Conservation (phyloP, 768 basidiomycete genomes). For the Clitopilus hobsonii region DNA sequence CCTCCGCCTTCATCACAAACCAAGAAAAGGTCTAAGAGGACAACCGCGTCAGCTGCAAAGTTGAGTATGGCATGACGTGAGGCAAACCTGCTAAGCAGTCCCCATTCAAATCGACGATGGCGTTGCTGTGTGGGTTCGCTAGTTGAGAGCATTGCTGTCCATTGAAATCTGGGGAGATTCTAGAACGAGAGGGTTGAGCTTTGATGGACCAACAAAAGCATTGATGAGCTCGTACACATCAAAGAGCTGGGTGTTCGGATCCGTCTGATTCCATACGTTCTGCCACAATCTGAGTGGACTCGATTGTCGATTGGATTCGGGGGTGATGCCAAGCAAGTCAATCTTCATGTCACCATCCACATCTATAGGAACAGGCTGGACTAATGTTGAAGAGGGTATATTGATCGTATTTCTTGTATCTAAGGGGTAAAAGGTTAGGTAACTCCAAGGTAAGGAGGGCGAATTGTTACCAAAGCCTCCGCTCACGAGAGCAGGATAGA, state of each 20-base stretch:
- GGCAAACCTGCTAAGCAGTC: conserved; percentile 84
- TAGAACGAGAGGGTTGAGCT: conserved; percentile 18
- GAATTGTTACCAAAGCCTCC: conserved; percentile 61
- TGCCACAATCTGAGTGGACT: conserved; percentile 66
- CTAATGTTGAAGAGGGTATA: conserved; percentile 57
- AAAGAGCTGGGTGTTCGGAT: conserved; percentile 51
- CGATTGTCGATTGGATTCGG: conserved; percentile 28
- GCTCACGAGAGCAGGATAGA: conserved; percentile 62
- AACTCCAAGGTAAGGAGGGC: not conserved
- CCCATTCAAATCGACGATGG: conserved; percentile 89
- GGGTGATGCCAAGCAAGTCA: conserved; percentile 72
- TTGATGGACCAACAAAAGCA: not conserved
- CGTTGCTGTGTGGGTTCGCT: conserved; percentile 92
- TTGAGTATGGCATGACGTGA: not conserved
- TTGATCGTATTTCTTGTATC: conserved; percentile 40
- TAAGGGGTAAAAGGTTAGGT: conserved; percentile 10
- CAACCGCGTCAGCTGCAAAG: not conserved
- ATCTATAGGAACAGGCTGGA: conserved; percentile 87
- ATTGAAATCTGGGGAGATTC: conserved; percentile 54
- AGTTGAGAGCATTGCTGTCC: conserved; percentile 61
- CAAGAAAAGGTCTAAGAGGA: conserved; percentile 73
- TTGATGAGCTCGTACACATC: conserved; percentile 47
- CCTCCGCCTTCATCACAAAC: conserved; percentile 67
- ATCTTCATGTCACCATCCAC: conserved; percentile 85
- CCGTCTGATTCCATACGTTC: conserved; percentile 70